Percentiles rank a stretch among this genome's conserved stretches.
phyloP scores from a whole-genome alignment of 1,139 yeast genomes.

The Zygotorulaspora mrakii region DNA sequence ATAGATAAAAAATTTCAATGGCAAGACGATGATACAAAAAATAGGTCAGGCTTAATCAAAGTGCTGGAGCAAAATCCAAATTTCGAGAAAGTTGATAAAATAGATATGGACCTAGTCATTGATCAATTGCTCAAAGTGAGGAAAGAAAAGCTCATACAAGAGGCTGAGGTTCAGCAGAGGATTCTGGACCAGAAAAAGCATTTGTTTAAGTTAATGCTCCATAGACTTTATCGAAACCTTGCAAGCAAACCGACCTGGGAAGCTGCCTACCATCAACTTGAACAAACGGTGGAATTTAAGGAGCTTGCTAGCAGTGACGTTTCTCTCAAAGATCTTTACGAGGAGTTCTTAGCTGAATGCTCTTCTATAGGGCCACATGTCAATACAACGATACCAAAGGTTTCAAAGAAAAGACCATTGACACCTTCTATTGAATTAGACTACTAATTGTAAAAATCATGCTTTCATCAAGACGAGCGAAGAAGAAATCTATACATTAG shows the following conservation, averaged over 20 bases:
- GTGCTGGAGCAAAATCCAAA: slow-evolving; percentile 23
- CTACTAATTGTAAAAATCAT: slow-evolving; percentile 10
- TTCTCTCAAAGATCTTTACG: slow-evolving; percentile 24
- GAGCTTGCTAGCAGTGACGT: slow-evolving; percentile 39
- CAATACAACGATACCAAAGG: slow-evolving; percentile 16
- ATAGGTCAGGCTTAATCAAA: slow-evolving; percentile 14
- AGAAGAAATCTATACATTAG: background rate
- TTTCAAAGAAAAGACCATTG: slow-evolving; percentile 18
- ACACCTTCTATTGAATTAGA: slow-evolving; percentile 26
- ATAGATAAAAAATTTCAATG: slow-evolving; percentile 37
- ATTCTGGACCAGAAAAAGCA: slow-evolving; percentile 39
- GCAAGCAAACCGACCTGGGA: slow-evolving; percentile 39
- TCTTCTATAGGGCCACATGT: slow-evolving; percentile 20
- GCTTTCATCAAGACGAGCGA: background rate
- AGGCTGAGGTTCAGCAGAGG: slow-evolving; percentile 37
- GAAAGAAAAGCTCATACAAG: slow-evolving; percentile 34
- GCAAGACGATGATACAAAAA: slow-evolving; percentile 17
- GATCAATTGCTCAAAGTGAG: slow-evolving; percentile 32
- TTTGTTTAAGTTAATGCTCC: slow-evolving; percentile 39
- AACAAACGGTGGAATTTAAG: slow-evolving; percentile 36
- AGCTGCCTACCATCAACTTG: slow-evolving; percentile 36
- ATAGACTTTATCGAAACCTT: slow-evolving; percentile 36
- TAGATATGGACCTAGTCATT: slow-evolving; percentile 34
- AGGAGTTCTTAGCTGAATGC: slow-evolving; percentile 18
- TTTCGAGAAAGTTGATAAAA: slow-evolving; percentile 27